A percentile compares a stretch with the other conserved stretches of the same genome.
Conservation (phyloP, 139 green algal species). For the Nannochloris sp. region DNA sequence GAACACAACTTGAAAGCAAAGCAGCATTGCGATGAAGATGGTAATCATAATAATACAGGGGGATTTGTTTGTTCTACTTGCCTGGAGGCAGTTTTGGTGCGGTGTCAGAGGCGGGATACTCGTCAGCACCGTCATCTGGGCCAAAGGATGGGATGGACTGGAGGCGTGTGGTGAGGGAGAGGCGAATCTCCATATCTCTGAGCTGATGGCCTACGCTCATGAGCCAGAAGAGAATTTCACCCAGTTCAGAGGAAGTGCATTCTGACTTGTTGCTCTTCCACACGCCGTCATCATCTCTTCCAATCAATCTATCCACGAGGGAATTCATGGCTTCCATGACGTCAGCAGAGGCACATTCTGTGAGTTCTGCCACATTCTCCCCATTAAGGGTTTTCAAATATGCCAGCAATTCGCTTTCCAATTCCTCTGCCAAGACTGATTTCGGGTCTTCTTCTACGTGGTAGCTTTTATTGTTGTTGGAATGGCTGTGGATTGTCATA, state of each 20-base stretch:
- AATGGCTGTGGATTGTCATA: no score
- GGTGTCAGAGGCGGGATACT: not conserved
- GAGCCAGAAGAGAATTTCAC: conserved; percentile 68
- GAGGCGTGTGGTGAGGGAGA: conserved; percentile 1
- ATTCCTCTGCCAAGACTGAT: conserved; percentile 1
- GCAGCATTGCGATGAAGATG: not conserved
- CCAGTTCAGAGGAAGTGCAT: conserved; percentile 52
- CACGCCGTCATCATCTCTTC: conserved; percentile 5
- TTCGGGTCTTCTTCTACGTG: not conserved
- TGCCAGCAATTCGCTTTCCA: conserved; percentile 57
- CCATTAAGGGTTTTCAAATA: conserved; percentile 63
- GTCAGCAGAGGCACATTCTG: conserved; percentile 39
- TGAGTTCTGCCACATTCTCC: conserved; percentile 35
- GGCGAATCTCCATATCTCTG: conserved; percentile 50
- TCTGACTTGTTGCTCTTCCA: conserved; percentile 18
- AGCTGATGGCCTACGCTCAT: conserved; percentile 64
- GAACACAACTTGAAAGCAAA: conserved; percentile 8
- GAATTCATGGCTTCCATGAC: conserved; percentile 76
- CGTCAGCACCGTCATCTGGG: conserved; percentile 7
- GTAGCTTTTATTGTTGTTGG: not conserved
- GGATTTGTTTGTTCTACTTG: not conserved
- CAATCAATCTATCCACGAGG: conserved; percentile 69
- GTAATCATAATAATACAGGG: not conserved
- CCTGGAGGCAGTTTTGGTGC: conserved; percentile 6
- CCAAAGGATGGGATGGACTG: not conserved